Conservation (phyloP, 2,329 filamentous ascomycete genomes). For the Drechslerella coelobrocha region DNA sequence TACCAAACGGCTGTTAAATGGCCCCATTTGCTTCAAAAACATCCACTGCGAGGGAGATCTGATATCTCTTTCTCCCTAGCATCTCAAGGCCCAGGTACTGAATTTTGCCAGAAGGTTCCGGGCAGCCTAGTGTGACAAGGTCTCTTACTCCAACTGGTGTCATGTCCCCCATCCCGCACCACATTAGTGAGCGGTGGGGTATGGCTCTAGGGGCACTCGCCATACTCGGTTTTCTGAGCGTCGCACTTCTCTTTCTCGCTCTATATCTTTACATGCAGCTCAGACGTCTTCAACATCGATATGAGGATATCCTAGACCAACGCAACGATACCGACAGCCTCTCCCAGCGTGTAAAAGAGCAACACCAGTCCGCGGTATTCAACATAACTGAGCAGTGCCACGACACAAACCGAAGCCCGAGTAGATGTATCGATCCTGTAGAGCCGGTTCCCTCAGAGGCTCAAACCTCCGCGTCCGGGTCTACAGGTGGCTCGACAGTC, state of each 20-base stretch:
- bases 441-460: not conserved
- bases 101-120: no score
- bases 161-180: no score
- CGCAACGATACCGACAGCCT: not conserved
- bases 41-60: no score
- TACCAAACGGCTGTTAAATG: no score
- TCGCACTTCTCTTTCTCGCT: slow-evolving; percentile 10
- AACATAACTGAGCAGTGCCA: not conserved
- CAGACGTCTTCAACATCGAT: slow-evolving; percentile 15
- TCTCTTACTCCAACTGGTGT: no score
- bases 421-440: not conserved
- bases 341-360: slow-evolving; percentile 8
- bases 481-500: no score
- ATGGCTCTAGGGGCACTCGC: slow-evolving; percentile 16
- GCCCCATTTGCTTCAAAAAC: no score
- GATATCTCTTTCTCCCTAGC: no score
- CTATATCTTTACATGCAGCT: slow-evolving; percentile 23
- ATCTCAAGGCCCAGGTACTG: no score
- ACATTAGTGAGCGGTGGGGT: no score
- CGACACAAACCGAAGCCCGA: not conserved
- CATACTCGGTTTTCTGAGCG: slow-evolving; percentile 18
- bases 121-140: no score
- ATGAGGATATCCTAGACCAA: slow-evolving; percentile 5
- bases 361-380: slow-evolving; percentile 17
- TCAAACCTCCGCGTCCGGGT: not conserved